Percentiles rank a stretch among this genome's conserved stretches.
phyloP scores from a whole-genome alignment of 352 stramenopile species.

The Pythium guiyangense region DNA sequence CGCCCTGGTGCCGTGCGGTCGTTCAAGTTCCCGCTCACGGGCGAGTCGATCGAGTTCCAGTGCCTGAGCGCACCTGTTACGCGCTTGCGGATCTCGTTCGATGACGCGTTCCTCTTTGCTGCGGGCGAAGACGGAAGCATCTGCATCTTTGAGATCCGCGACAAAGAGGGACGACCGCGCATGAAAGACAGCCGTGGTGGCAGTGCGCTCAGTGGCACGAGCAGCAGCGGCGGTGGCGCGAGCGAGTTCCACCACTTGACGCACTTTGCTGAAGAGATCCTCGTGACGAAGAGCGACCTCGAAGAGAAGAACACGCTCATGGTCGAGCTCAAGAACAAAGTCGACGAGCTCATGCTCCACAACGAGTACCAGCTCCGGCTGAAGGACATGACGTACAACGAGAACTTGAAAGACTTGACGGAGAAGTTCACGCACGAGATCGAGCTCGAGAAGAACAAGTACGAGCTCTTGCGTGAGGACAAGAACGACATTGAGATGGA shows the following conservation, averaged over 20 bases:
- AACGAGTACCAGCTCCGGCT: slow-evolving; percentile 95
- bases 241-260: slow-evolving; percentile 16
- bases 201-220: not conserved
- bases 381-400: slow-evolving; percentile 94
- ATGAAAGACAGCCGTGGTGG: slow-evolving; percentile 22
- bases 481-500: slow-evolving; percentile 93
- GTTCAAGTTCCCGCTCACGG: slow-evolving; percentile 90
- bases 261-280: slow-evolving; percentile 70
- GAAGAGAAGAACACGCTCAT: slow-evolving; percentile 92
- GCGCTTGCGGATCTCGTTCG: slow-evolving; percentile 77
- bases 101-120: slow-evolving; percentile 88
- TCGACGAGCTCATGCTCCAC: slow-evolving; percentile 92
- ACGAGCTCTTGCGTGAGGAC: slow-evolving; percentile 85
- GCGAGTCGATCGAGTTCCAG: slow-evolving; percentile 87
- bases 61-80: slow-evolving; percentile 75
- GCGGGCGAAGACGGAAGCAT: slow-evolving; percentile 85
- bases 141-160: slow-evolving; percentile 84
- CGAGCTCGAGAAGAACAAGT: slow-evolving; percentile 91
- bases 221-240: slow-evolving; percentile 11
- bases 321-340: slow-evolving; percentile 92
- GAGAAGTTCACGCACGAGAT: slow-evolving; percentile 93
- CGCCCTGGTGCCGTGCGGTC: slow-evolving; percentile 71
- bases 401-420: slow-evolving; percentile 92
- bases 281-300: slow-evolving; percentile 89
- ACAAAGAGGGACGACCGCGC: slow-evolving; percentile 77